Evolutionary conservation across 768 basidiomycete genomes (phyloP).

Genomic region (Royoungia palumana): DNA sequence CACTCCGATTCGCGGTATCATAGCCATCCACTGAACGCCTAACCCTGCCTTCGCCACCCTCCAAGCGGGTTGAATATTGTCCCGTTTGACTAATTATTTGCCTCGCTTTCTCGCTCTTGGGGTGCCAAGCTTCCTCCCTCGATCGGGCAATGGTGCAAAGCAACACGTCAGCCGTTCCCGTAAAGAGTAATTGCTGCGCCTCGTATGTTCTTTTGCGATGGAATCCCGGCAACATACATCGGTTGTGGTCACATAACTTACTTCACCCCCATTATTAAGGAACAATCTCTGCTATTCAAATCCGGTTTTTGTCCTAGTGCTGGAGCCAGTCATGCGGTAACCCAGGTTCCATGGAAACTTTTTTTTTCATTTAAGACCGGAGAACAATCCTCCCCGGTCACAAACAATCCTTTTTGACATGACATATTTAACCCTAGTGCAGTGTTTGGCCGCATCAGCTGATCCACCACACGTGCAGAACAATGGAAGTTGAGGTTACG

Average conservation of each 20-base stretch:
- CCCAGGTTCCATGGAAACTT: conserved; percentile 25
- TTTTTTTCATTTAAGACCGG: conserved; percentile 31
- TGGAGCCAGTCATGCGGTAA: conserved; percentile 21
- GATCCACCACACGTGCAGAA: conserved; percentile 29
- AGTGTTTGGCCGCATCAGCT: conserved; percentile 20
- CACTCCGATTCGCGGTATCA: conserved; percentile 24
- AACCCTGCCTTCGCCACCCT: conserved; percentile 15
- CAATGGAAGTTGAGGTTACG: conserved; percentile 31
- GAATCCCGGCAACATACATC: conserved; percentile 25
- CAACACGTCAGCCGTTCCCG: conserved; percentile 12
- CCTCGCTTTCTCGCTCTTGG: conserved; percentile 18
- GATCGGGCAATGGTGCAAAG: conserved; percentile 9
- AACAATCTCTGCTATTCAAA: conserved; percentile 22
- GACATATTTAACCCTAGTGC: conserved; percentile 18
- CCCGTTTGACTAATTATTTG: conserved; percentile 29
- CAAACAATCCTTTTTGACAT: conserved; percentile 22
- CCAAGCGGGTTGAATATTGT: conserved; percentile 27
- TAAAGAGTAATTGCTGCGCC: conserved; percentile 23
- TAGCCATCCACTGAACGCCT: conserved; percentile 23
- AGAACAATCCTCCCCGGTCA: conserved; percentile 18
- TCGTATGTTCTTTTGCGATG: conserved; percentile 27
- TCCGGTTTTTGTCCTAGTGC: conserved; percentile 24
- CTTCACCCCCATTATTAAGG: conserved; percentile 30
- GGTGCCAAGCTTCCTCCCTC: conserved; percentile 23
- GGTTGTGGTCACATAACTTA: conserved; percentile 25